phyloP scores from a whole-genome alignment of 257 asterid genomes.

The Solanum arcanum region DNA sequence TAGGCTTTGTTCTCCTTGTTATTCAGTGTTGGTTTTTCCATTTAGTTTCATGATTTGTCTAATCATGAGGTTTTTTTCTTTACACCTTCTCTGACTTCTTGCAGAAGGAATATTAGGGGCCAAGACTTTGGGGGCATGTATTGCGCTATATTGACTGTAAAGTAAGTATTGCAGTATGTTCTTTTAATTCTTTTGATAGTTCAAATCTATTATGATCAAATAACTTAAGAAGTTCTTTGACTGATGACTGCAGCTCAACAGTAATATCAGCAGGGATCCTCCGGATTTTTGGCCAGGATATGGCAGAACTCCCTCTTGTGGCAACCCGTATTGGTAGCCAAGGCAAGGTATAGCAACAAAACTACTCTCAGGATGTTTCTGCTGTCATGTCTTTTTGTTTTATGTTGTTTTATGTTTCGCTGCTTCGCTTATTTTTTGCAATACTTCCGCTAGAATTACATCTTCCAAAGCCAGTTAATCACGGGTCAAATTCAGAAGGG shows the following conservation, averaged over 20 bases:
- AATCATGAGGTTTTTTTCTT: background rate
- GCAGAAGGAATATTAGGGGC: constrained; percentile 92
- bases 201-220: background rate
- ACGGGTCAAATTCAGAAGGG: background rate
- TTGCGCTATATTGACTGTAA: constrained; percentile 82
- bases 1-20: constrained; percentile 19
- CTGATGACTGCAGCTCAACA: constrained; percentile 58
- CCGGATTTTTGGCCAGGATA: constrained; percentile 82
- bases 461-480: background rate
- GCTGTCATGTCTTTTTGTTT: background rate
- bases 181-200: background rate
- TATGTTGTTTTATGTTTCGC: background rate
- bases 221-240: constrained; percentile 1
- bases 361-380: background rate
- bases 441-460: background rate
- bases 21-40: background rate
- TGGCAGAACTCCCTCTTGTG: constrained; percentile 93
- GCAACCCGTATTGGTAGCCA: constrained; percentile 72
- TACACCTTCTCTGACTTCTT: background rate
- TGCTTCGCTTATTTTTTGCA: background rate
- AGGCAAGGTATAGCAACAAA: constrained; percentile 55
- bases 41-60: background rate
- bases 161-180: constrained; percentile 23
- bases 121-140: constrained; percentile 95
- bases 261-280: constrained; percentile 92